A percentile compares a stretch with the other conserved stretches of the same genome.
Evolutionary conservation across 2,329 filamentous ascomycete species (phyloP).

Genomic region (Trichoderma afroharzianum): DNA sequence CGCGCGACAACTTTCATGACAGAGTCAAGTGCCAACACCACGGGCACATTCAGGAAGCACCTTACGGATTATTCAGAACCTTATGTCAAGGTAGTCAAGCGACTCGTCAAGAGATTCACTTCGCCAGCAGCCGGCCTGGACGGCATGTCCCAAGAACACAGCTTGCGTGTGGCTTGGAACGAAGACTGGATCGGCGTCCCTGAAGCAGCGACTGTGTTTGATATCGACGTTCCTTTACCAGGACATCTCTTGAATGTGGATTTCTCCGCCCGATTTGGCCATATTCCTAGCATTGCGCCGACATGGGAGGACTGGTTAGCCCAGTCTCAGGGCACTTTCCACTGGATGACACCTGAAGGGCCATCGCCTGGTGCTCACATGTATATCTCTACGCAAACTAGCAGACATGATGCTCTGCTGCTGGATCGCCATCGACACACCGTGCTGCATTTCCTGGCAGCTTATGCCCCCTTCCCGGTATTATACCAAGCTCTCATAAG

Average conservation of each 20-base stretch:
- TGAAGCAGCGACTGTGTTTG: conserved; percentile 15
- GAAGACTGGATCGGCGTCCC: conserved; percentile 30
- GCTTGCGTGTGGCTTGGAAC: conserved; percentile 18
- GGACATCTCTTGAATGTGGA: background rate
- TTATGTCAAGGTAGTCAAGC: conserved; percentile 37
- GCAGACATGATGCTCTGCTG: conserved; percentile 17
- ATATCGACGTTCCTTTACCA: background rate
- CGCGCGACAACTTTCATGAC: conserved; percentile 37
- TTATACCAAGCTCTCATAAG: conserved; percentile 29
- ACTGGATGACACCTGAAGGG: conserved; percentile 29
- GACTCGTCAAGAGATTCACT: conserved; percentile 39
- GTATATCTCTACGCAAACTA: conserved; percentile 19
- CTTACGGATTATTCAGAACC: conserved; percentile 31
- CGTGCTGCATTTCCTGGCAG: conserved; percentile 44
- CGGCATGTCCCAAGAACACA: conserved; percentile 26
- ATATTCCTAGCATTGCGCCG: background rate
- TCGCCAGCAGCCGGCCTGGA: conserved; percentile 26
- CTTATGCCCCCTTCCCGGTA: conserved; percentile 27
- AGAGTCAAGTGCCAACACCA: conserved; percentile 38
- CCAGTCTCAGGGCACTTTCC: background rate
- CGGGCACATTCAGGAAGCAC: conserved; percentile 33
- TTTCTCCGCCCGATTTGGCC: background rate
- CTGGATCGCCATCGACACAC: conserved; percentile 47
- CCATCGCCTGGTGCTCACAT: conserved; percentile 20
- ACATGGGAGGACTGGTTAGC: background rate